phyloP scores from a whole-genome alignment of 805 yeast species.

The Wickerhamomyces bovis region DNA sequence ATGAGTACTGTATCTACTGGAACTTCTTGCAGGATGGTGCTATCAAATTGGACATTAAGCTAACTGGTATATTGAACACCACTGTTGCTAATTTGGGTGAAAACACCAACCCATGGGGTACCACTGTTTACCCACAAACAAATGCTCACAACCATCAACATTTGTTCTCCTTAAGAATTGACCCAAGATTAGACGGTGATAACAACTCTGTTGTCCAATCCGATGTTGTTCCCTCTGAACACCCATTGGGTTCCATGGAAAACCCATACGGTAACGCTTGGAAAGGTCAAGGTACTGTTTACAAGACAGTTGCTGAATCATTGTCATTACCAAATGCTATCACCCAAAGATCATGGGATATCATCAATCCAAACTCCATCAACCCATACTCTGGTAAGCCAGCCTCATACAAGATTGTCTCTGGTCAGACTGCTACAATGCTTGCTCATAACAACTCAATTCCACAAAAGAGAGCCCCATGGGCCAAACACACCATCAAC shows the following conservation, averaged over 20 bases:
- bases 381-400: constrained; percentile 72
- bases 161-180: constrained; percentile 68
- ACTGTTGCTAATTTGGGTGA: constrained; percentile 59
- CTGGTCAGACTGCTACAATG: constrained; percentile 66
- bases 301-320: constrained; percentile 64
- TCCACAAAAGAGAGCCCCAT: constrained; percentile 76
- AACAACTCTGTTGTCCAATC: constrained; percentile 65
- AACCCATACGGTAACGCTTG: constrained; percentile 78
- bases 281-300: constrained; percentile 56
- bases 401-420: constrained; percentile 69
- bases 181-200: constrained; percentile 79
- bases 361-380: constrained; percentile 63
- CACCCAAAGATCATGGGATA: constrained; percentile 71
- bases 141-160: constrained; percentile 88
- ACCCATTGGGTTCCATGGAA: constrained; percentile 57
- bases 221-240: constrained; percentile 57
- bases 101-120: constrained; percentile 71
- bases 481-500: constrained; percentile 63
- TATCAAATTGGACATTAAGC: constrained; percentile 69
- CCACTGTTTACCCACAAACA: constrained; percentile 71
- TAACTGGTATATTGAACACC: constrained; percentile 81
- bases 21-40: constrained; percentile 80
- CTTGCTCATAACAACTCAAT: constrained; percentile 70
- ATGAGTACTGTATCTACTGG: constrained; percentile 83
- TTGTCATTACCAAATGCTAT: constrained; percentile 53